phyloP scores from a whole-genome alignment of 2,329 filamentous ascomycete species.

The Canariomyces notabilis region DNA sequence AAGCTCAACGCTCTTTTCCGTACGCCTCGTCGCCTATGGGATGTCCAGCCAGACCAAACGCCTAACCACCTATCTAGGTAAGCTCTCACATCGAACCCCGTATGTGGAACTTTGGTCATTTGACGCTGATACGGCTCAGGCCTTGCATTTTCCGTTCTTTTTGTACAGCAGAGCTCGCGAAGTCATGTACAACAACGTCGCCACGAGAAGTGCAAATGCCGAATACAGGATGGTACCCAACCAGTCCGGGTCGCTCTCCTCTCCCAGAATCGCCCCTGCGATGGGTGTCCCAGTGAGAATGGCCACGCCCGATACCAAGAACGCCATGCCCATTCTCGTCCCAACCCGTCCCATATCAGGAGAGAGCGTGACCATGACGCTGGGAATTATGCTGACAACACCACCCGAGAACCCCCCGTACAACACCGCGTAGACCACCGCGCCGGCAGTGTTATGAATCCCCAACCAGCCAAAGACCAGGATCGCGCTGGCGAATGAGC shows the following conservation, averaged over 20 bases:
- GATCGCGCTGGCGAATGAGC: constrained; percentile 31
- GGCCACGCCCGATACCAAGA: constrained; percentile 38
- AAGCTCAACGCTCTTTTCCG: too few relatives aligned
- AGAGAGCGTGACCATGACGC: constrained; percentile 35
- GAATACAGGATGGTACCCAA: constrained; percentile 31
- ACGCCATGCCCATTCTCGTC: constrained; percentile 40
- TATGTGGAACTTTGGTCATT: background rate
- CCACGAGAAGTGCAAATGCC: constrained; percentile 28
- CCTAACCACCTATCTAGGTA: background rate
- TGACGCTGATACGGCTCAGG: constrained; percentile 8
- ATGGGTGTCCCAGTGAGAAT: constrained; percentile 47
- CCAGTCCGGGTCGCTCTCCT: constrained; percentile 28
- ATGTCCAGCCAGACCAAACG: too few relatives aligned
- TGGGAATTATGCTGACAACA: constrained; percentile 40
- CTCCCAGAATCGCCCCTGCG: constrained; percentile 43
- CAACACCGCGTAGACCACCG: constrained; percentile 38
- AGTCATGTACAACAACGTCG: constrained; percentile 20
- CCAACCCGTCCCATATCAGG: constrained; percentile 35
- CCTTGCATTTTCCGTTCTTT: constrained; percentile 20
- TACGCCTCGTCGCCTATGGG: too few relatives aligned
- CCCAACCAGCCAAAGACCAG: constrained; percentile 39
- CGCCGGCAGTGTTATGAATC: constrained; percentile 31
- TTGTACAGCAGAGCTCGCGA: constrained; percentile 26
- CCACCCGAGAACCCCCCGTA: constrained; percentile 44
- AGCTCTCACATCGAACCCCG: background rate